phyloP scores from a whole-genome alignment of 768 basidiomycete genomes.

The Russula abietina region DNA sequence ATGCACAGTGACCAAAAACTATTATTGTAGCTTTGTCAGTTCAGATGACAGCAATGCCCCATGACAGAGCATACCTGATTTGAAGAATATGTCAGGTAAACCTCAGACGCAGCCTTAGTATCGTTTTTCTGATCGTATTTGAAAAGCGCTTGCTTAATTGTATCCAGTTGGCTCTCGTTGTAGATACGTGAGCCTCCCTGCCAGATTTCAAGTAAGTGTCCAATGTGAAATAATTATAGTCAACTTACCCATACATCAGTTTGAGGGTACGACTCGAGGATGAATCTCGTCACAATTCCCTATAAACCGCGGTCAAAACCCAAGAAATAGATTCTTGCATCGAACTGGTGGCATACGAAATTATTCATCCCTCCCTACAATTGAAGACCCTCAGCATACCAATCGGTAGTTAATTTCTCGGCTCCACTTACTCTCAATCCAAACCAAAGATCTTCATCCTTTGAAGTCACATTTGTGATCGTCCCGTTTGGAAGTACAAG shows the following conservation, averaged over 20 bases:
- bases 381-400: neutral
- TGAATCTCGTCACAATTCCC: slow-evolving; percentile 16
- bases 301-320: neutral
- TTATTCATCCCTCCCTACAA: slow-evolving; percentile 20
- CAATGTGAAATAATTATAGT: no score
- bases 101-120: neutral
- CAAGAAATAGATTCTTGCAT: neutral
- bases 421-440: slow-evolving; percentile 8
- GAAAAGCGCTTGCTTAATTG: neutral
- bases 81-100: neutral
- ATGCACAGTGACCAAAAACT: neutral
- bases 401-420: neutral
- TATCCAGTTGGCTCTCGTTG: neutral
- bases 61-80: neutral
- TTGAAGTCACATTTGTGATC: neutral
- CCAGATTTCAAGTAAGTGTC: neutral
- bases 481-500: slow-evolving; percentile 31
- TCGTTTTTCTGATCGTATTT: slow-evolving; percentile 3
- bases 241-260: slow-evolving; percentile 28
- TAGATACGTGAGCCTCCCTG: neutral
- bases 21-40: neutral
- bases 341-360: neutral
- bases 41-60: neutral
- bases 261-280: slow-evolving; percentile 23
- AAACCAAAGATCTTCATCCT: slow-evolving; percentile 13